phyloP scores from a whole-genome alignment of 257 asterid genomes.

The Phtheirospermum japonicum region DNA sequence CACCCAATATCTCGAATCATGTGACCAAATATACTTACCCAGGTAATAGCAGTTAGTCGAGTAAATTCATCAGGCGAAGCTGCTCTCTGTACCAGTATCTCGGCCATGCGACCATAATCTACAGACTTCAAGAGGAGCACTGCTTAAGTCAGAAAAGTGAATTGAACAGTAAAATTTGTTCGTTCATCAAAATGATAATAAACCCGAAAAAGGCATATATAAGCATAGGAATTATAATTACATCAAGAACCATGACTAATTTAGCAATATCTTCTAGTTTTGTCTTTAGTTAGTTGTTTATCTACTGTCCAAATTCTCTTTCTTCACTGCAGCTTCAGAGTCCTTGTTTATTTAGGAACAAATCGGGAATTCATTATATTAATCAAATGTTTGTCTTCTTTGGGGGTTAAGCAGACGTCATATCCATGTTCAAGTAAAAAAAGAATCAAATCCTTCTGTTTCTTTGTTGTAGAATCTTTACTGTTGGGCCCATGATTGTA shows the following conservation, averaged over 20 bases:
- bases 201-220: constrained; percentile 12
- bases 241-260: constrained; percentile 19
- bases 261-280: constrained; percentile 2
- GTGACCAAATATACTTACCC: constrained; percentile 55
- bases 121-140: constrained; percentile 74
- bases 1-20: constrained; percentile 19
- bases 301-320: constrained; percentile 12
- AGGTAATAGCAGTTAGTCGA: constrained; percentile 89
- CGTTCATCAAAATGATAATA: constrained; percentile 8
- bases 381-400: neutral
- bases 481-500: neutral
- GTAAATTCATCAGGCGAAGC: constrained; percentile 94
- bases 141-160: constrained; percentile 37
- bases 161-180: constrained; percentile 24
- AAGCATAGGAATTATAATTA: constrained; percentile 15
- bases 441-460: neutral
- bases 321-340: constrained; percentile 16
- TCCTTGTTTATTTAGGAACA: neutral
- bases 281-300: neutral
- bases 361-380: neutral
- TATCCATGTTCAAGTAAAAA: constrained; percentile 5
- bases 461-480: constrained; percentile 13
- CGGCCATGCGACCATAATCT: constrained; percentile 99
- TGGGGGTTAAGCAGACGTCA: constrained; percentile 4
- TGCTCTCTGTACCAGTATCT: constrained; percentile 95